Base-by-base conservation (phyloP, 2,329 filamentous ascomycete species). In the Pseudogymnoascus destructans region DNA sequence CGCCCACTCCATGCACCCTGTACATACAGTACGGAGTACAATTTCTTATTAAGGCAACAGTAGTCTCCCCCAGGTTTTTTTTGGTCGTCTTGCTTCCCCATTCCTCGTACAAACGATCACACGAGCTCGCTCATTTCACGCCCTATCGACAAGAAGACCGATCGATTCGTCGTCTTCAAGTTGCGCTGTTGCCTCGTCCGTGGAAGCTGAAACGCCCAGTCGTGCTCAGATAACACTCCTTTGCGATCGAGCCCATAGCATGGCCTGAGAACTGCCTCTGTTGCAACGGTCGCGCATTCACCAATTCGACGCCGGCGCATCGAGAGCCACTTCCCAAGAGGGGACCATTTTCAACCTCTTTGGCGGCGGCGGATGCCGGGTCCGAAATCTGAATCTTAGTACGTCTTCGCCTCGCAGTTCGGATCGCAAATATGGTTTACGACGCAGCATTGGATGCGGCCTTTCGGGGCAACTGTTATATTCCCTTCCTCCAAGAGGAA, bases 401-500 rank as follows among this genome's bases (percentile, higher is more conserved):
- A n/a, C 32, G 25, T 23, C 25, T 8, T 52, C 25, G 15, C 25
- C 15, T 52, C 46, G 21, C 46, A 30, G 11, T 52, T 10, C 25
- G 5, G 15, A 52, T 30, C 46, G 46, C 46, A 10, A 3, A 52
- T 19, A 52, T 52, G 46, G 46, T 52, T 52, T 52, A 52, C 46
- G 10, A 52, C 46, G 8, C 46, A 27, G 6, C 46, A 3, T 10
- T 52, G 11, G 25, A 52, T 52, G 46, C 25, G 11, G 46, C 46
- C 46, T 52, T 52, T 52, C 62, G 60, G 49, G 82, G 79, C 62
- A 66, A 72, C 15, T 95, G 89, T 70, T 79, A 81, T 13, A 63
- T 76, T 57, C 89, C 89, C 4, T 92, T 93, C 67, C 77, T 84
- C 62, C 81, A 87, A 68, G 77, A 78, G 60, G 49, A 33, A 19